phyloP scores from a whole-genome alignment of 805 yeast genomes.

The Spathaspora arborariae region DNA sequence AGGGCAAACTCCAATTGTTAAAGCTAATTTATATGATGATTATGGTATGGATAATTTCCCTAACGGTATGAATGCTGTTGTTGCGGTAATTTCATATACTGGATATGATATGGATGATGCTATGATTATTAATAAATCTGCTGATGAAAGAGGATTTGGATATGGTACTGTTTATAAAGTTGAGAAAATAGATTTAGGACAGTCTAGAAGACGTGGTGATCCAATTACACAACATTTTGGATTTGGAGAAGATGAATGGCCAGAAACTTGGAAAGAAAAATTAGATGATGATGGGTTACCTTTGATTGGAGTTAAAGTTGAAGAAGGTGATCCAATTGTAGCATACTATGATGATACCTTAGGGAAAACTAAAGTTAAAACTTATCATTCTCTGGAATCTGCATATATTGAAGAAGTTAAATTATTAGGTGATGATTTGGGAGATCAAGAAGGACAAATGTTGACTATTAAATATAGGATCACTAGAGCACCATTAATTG shows the following conservation, averaged over 20 bases:
- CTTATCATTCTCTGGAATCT: slow-evolving; percentile 91
- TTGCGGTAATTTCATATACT: slow-evolving; percentile 96
- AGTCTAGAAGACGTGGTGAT: slow-evolving; percentile 82
- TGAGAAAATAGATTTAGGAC: slow-evolving; percentile 81
- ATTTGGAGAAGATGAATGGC: slow-evolving; percentile 91
- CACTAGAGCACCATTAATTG: slow-evolving; percentile 89
- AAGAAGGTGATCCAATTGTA: slow-evolving; percentile 93
- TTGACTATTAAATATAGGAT: slow-evolving; percentile 86
- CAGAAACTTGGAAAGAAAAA: slow-evolving; percentile 82
- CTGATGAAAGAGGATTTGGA: slow-evolving; percentile 97
- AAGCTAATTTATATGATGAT: slow-evolving; percentile 88
- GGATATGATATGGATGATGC: slow-evolving; percentile 99
- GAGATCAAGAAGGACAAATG: slow-evolving; percentile 75
- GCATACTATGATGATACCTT: slow-evolving; percentile 88
- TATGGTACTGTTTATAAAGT: slow-evolving; percentile 96
- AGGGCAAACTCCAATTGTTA: slow-evolving; percentile 96
- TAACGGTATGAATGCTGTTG: slow-evolving; percentile 97
- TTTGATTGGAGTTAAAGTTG: slow-evolving; percentile 76
- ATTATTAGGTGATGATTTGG: slow-evolving; percentile 76
- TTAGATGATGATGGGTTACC: slow-evolving; percentile 94
- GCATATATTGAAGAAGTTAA: slow-evolving; percentile 96
- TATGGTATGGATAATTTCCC: slow-evolving; percentile 99
- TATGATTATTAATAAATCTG: slow-evolving; percentile 95
- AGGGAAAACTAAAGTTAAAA: slow-evolving; percentile 87
- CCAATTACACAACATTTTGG: slow-evolving; percentile 94